These are phyloP conservation scores for Saturnispora mendoncae DNA, from an alignment of 805 yeast species.

Conservation along the genomic window DNA sequence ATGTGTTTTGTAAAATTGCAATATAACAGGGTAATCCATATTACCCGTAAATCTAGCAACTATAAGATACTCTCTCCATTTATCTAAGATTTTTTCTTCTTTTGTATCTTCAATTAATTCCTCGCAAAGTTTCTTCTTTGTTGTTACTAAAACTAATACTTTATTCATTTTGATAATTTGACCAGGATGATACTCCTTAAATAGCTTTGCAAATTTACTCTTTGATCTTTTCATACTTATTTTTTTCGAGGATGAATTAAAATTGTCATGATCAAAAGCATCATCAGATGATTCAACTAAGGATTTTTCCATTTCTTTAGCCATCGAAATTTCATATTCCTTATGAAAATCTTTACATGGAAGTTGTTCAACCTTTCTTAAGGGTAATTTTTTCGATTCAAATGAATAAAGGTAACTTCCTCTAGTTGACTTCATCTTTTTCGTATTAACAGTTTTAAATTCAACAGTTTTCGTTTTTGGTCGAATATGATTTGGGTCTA, in stretches of 20 bases:
- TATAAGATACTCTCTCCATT: constrained; percentile 75
- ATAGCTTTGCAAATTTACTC: constrained; percentile 20
- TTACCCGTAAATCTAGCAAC: constrained; percentile 59
- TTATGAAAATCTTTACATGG: constrained; percentile 9
- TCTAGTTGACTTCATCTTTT: constrained; percentile 5
- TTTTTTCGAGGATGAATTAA: background rate
- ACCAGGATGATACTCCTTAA: constrained; percentile 38
- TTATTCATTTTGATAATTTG: constrained; percentile 58
- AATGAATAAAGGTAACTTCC: constrained; percentile 9
- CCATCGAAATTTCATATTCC: background rate
- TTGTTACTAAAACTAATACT: constrained; percentile 50
- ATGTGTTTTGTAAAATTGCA: constrained; percentile 54
- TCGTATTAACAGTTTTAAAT: constrained; percentile 3
- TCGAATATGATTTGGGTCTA: background rate
- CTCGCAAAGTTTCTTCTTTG: constrained; percentile 24
- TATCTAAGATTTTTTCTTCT: constrained; percentile 46
- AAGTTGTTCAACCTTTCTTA: constrained; percentile 7
- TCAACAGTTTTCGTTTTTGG: background rate
- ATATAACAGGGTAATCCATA: constrained; percentile 39
- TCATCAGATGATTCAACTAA: background rate
- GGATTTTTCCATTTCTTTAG: background rate
- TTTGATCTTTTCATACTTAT: constrained; percentile 14
- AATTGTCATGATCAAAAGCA: background rate
- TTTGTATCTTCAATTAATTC: constrained; percentile 22
- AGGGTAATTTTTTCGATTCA: constrained; percentile 7